Percentiles rank a stretch among this genome's conserved stretches.
These are phyloP conservation scores for Penicillium coprophilum DNA, from an alignment of 495 filamentous ascomycete genomes.

Conservation along the genomic window DNA sequence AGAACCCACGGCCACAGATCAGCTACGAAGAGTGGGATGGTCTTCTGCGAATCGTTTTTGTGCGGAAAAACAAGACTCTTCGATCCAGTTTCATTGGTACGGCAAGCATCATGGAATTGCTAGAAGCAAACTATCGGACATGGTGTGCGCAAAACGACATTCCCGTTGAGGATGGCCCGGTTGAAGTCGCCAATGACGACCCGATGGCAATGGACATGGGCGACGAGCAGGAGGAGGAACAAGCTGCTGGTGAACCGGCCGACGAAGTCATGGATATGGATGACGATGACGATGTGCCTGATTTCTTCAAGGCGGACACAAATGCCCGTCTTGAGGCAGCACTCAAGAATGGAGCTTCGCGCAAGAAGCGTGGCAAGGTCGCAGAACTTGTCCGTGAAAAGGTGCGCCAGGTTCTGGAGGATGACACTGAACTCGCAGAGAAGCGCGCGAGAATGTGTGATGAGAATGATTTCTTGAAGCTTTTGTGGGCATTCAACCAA, in stretches of 20 bases:
- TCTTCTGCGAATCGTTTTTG: slow-evolving; percentile 78
- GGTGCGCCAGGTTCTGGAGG: slow-evolving; percentile 75
- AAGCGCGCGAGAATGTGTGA: slow-evolving; percentile 82
- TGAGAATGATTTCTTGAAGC: slow-evolving; percentile 82
- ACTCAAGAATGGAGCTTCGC: slow-evolving; percentile 49
- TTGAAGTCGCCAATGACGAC: slow-evolving; percentile 42
- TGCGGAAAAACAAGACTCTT: slow-evolving; percentile 74
- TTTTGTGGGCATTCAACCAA: slow-evolving; percentile 77
- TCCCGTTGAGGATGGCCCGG: slow-evolving; percentile 67
- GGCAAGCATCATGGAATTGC: slow-evolving; percentile 72
- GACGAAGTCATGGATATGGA: slow-evolving; percentile 56
- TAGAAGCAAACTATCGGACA: slow-evolving; percentile 82
- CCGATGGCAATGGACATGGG: slow-evolving; percentile 49
- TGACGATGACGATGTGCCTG: slow-evolving; percentile 61
- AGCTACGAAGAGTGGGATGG: slow-evolving; percentile 96
- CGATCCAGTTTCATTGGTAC: slow-evolving; percentile 73
- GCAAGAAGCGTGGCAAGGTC: slow-evolving; percentile 73
- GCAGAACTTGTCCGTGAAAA: slow-evolving; percentile 76
- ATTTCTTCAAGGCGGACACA: slow-evolving; percentile 73
- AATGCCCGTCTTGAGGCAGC: slow-evolving; percentile 43
- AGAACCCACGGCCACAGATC: slow-evolving; percentile 78
- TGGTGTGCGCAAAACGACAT: slow-evolving; percentile 86
- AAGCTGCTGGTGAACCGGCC: slow-evolving; percentile 42
- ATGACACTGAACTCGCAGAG: slow-evolving; percentile 73
- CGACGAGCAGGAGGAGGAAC: slow-evolving; percentile 27